A percentile compares a stretch with the other conserved stretches of the same genome.
Evolutionary conservation across 192 early-diverging fungal genomes (phyloP).

Genomic region (Coemansia sp.): DNA sequence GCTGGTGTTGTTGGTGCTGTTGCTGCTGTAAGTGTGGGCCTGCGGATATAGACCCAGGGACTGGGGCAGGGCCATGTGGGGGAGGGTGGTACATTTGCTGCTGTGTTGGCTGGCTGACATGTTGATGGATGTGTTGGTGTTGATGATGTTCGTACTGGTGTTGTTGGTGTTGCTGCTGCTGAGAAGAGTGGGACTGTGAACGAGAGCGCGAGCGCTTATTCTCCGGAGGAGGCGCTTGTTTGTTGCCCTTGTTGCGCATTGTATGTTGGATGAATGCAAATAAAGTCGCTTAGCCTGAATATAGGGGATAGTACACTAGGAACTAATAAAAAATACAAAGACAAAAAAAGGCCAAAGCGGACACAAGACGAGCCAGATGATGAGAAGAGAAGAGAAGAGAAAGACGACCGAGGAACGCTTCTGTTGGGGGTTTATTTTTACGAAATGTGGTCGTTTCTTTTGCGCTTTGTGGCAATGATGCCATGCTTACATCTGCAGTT

Average conservation of each 20-base stretch:
- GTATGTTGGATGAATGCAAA: background rate
- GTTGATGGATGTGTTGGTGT: background rate
- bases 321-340: background rate
- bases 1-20: background rate
- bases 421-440: no score
- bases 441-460: no score
- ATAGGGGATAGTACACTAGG: no score
- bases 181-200: background rate
- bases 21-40: background rate
- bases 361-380: background rate
- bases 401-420: background rate
- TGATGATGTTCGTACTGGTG: background rate
- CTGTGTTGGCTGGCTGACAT: background rate
- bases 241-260: background rate
- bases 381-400: background rate
- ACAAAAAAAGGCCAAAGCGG: background rate
- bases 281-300: background rate
- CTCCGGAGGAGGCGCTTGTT: background rate
- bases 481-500: background rate
- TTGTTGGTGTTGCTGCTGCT: background rate
- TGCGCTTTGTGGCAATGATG: background rate
- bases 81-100: slow-evolving; percentile 3
- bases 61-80: background rate
- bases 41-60: background rate
- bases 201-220: background rate